Percentiles rank a stretch among this genome's conserved stretches.
Evolutionary conservation across 176 grass and related monocot genomes (phyloP).

Genomic region (Elaeis guineensis): DNA sequence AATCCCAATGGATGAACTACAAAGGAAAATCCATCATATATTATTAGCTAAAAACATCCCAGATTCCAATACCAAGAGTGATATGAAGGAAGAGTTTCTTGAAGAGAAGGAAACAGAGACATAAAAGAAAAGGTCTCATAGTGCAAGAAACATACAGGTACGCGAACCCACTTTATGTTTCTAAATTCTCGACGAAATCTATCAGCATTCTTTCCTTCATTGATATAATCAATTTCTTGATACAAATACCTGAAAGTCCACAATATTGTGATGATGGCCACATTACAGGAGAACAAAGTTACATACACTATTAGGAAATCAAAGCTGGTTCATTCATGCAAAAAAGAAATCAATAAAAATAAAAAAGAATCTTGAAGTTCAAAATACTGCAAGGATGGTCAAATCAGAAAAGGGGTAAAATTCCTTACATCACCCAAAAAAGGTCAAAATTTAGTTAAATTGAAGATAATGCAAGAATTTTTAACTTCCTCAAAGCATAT

Average conservation of each 20-base stretch:
- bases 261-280: constrained; percentile 8
- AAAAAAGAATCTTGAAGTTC: constrained; percentile 25
- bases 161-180: constrained; percentile 95
- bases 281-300: background rate
- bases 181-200: constrained; percentile 96
- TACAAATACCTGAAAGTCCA: constrained; percentile 70
- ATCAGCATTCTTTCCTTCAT: constrained; percentile 98
- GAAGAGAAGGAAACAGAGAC: too few species aligned
- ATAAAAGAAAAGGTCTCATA: background rate
- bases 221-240: constrained; percentile 98
- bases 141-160: constrained; percentile 69
- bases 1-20: constrained; percentile 91
- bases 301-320: too few species aligned
- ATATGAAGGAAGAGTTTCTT: too few species aligned
- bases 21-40: constrained; percentile 17
- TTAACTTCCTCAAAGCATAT: too few species aligned
- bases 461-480: too few species aligned
- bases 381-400: constrained; percentile 11
- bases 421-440: too few species aligned
- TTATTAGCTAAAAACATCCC: background rate
- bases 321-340: too few species aligned
- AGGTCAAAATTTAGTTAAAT: too few species aligned
- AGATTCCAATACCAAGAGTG: background rate
- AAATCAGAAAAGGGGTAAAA: background rate
- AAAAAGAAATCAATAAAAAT: too few species aligned